These are phyloP conservation scores for Tuber umbilicatum DNA, from an alignment of 495 filamentous ascomycete genomes.

Conservation along the genomic window DNA sequence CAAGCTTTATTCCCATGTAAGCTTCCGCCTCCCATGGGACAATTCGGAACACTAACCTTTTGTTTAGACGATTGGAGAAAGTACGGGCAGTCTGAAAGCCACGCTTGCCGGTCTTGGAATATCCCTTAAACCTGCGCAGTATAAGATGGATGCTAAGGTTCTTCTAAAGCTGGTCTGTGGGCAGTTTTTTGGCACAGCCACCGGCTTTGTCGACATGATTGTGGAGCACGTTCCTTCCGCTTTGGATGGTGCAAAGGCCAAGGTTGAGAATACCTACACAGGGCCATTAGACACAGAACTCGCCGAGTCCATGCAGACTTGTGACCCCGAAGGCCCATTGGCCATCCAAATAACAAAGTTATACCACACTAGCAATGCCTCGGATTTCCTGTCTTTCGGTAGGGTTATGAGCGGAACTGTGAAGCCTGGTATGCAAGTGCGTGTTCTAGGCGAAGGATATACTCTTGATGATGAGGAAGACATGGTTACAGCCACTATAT, in stretches of 20 bases:
- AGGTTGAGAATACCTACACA: conserved; percentile 82
- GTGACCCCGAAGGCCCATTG: conserved; percentile 82
- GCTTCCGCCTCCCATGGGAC: conserved; percentile 6
- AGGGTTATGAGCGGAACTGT: conserved; percentile 91
- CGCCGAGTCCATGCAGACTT: conserved; percentile 69
- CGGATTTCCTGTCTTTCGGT: conserved; percentile 79
- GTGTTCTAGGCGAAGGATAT: conserved; percentile 91
- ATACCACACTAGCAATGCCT: conserved; percentile 80
- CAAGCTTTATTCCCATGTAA: conserved; percentile 82
- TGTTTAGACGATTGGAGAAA: conserved; percentile 69
- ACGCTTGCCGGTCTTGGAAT: conserved; percentile 79
- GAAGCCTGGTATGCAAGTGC: conserved; percentile 69
- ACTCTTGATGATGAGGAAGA: conserved; percentile 97
- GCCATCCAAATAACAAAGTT: conserved; percentile 88
- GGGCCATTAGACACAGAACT: conserved; percentile 86
- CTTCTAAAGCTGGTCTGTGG: conserved; percentile 84
- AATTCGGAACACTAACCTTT: conserved; percentile 8
- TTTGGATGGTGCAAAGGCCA: conserved; percentile 64
- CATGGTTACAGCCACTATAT: conserved; percentile 84
- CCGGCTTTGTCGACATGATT: conserved; percentile 93
- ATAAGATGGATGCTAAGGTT: conserved; percentile 80
- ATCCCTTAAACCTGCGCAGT: conserved; percentile 79
- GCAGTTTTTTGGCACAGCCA: conserved; percentile 86
- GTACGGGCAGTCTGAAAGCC: conserved; percentile 73
- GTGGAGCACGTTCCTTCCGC: conserved; percentile 86